Conservation (phyloP, 23 red algal species). For the Cyanidium caldarium region DNA sequence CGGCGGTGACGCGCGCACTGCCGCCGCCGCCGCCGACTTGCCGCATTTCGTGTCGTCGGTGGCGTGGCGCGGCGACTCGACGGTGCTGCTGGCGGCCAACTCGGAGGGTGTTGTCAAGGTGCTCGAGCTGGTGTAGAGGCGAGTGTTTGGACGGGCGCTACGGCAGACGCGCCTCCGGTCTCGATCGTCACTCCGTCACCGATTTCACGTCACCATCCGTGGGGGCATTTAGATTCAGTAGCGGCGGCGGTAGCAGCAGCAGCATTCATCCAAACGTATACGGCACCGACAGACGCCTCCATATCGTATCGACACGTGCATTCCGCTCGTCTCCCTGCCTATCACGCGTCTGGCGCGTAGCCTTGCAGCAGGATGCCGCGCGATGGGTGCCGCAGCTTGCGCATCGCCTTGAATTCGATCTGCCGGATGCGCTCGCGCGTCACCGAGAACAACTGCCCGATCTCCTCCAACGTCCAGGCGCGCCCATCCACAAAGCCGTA, state of each 20-base stretch:
- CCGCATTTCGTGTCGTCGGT: conserved; percentile 61
- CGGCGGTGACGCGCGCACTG: background rate
- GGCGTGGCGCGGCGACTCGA: conserved; percentile 36
- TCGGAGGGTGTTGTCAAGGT: conserved; percentile 70
- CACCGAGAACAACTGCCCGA: conserved; percentile 56
- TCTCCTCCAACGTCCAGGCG: conserved; percentile 69
- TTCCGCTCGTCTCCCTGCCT: too few species aligned
- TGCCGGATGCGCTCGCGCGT: conserved; percentile 69
- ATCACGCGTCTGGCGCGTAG: too few species aligned
- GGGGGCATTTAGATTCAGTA: too few species aligned
- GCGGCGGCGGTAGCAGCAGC: too few species aligned
- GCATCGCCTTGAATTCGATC: conserved; percentile 67
- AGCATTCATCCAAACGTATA: too few species aligned
- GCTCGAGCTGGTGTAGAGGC: conserved; percentile 38
- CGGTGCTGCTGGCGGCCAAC: conserved; percentile 58
- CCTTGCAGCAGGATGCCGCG: too few species aligned
- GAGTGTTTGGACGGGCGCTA: too few species aligned
- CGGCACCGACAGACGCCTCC: too few species aligned
- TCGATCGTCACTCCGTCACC: too few species aligned
- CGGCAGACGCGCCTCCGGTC: too few species aligned
- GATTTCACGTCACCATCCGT: too few species aligned
- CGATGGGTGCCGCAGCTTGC: conserved; percentile 61
- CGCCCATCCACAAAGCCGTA: conserved; percentile 78
- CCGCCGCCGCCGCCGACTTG: conserved; percentile 13
- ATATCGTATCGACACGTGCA: too few species aligned